A percentile compares a stretch with the other conserved stretches of the same genome.
Conservation (phyloP, 805 yeast species). For the Candida insectorum region DNA sequence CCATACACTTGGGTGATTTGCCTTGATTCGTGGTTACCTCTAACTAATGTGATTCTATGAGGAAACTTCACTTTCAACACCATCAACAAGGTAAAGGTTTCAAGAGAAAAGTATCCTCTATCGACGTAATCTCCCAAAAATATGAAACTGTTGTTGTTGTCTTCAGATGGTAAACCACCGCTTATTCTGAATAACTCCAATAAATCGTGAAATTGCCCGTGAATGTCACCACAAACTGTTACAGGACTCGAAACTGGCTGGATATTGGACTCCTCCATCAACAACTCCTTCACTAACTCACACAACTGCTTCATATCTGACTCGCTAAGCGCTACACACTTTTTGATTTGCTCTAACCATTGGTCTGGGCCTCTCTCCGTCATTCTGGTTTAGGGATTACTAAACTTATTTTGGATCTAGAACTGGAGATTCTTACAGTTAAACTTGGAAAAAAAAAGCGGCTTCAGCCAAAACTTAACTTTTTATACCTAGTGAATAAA, state of each 20-base stretch:
- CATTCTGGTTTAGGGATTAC: slow-evolving; percentile 8
- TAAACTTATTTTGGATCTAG: too few relatives aligned
- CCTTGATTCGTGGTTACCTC: slow-evolving; percentile 97
- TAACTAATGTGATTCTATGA: slow-evolving; percentile 76
- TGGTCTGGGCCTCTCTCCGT: slow-evolving; percentile 60
- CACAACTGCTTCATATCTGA: slow-evolving; percentile 94
- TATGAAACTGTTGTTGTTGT: slow-evolving; percentile 47
- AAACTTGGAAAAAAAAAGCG: too few relatives aligned
- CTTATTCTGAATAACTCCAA: slow-evolving; percentile 84
- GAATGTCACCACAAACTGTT: slow-evolving; percentile 96
- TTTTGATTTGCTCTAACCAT: slow-evolving; percentile 92
- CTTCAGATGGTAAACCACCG: slow-evolving; percentile 86
- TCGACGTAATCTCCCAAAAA: slow-evolving; percentile 96
- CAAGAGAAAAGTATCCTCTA: slow-evolving; percentile 93
- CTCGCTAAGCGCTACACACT: slow-evolving; percentile 85
- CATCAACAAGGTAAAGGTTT: slow-evolving; percentile 91
- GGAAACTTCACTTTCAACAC: slow-evolving; percentile 89
- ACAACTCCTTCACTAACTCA: slow-evolving; percentile 87
- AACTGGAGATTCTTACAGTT: too few relatives aligned
- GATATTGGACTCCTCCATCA: slow-evolving; percentile 95
- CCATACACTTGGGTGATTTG: slow-evolving; percentile 99
- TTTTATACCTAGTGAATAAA: too few relatives aligned
- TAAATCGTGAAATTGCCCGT: slow-evolving; percentile 95
- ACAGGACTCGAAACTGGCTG: slow-evolving; percentile 94
- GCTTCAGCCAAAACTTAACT: too few relatives aligned